Conservation (phyloP, 352 stramenopile genomes). For the Pythium diclinum region DNA sequence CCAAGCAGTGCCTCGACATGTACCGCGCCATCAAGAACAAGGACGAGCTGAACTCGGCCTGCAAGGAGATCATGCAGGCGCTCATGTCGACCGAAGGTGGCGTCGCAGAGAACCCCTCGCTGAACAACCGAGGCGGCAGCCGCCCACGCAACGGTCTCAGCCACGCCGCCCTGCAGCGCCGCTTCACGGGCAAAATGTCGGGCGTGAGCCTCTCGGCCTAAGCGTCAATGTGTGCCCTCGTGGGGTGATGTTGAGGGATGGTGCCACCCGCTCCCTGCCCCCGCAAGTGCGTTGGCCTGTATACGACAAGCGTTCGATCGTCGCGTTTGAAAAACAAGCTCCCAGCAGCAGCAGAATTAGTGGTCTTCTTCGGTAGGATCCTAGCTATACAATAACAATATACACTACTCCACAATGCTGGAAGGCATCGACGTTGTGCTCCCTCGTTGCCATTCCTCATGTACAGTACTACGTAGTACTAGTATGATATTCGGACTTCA, state of each 20-base stretch:
- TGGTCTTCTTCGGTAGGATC: not conserved
- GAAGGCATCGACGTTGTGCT: not conserved
- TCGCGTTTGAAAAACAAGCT: not conserved
- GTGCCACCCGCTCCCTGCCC: not conserved
- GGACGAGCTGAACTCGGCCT: conserved; percentile 66
- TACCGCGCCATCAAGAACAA: conserved; percentile 79
- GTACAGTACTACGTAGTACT: no score
- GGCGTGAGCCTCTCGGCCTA: conserved; percentile 51
- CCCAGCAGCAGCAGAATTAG: not conserved
- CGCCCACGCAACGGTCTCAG: conserved; percentile 60
- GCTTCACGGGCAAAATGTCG: conserved; percentile 84
- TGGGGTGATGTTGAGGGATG: not conserved
- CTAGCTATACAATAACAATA: not conserved
- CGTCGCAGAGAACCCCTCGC: conserved; percentile 62
- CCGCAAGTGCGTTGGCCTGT: not conserved
- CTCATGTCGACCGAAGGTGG: conserved; percentile 59
- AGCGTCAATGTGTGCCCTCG: conserved; percentile 1
- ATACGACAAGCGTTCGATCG: not conserved
- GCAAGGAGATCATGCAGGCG: conserved; percentile 76
- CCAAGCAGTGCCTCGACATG: conserved; percentile 61
- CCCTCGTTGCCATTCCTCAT: no score
- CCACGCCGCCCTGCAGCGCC: conserved; percentile 70
- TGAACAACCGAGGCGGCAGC: conserved; percentile 64
- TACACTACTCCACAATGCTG: not conserved
- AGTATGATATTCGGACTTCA: no score